Percentiles rank a stretch among this genome's conserved stretches.
These are phyloP conservation scores for Serendipita sp. DNA, from an alignment of 1,284 basidiomycete species.

Conservation along the genomic window DNA sequence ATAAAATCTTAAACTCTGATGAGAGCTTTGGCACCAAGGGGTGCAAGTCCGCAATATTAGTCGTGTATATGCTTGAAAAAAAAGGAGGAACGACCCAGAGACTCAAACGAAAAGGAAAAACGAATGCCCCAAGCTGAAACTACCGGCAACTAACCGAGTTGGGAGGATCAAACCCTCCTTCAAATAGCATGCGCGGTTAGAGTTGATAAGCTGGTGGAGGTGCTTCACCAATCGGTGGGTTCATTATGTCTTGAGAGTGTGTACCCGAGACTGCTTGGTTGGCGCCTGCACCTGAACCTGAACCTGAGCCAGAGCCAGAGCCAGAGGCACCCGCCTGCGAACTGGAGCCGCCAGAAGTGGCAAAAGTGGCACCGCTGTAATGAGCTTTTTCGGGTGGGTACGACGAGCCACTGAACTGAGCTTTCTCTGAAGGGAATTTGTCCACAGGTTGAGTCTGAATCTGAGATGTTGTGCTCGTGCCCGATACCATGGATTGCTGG, in stretches of 20 bases:
- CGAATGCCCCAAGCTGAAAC: too few species aligned
- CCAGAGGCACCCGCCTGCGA: neutral
- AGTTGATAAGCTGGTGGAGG: constrained; percentile 1
- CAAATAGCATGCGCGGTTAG: neutral
- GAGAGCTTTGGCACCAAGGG: too few species aligned
- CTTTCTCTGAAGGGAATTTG: neutral
- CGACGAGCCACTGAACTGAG: neutral
- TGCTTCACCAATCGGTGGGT: neutral
- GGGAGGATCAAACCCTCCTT: neutral
- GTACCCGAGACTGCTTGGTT: neutral
- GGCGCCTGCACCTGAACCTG: neutral
- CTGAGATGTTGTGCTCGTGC: neutral
- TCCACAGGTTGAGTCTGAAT: neutral
- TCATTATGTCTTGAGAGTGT: neutral
- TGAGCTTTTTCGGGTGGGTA: constrained; percentile 1
- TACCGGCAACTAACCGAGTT: neutral
- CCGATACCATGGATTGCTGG: neutral
- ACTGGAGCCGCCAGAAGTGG: neutral
- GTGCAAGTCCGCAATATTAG: neutral
- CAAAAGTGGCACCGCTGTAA: neutral
- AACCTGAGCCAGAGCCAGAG: neutral
- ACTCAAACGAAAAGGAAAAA: too few species aligned
- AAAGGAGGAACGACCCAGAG: neutral
- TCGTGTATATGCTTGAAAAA: neutral
- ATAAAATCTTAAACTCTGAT: too few species aligned